Conservation (phyloP, 179 eudicot species). For the Patellifolia procumbens region DNA sequence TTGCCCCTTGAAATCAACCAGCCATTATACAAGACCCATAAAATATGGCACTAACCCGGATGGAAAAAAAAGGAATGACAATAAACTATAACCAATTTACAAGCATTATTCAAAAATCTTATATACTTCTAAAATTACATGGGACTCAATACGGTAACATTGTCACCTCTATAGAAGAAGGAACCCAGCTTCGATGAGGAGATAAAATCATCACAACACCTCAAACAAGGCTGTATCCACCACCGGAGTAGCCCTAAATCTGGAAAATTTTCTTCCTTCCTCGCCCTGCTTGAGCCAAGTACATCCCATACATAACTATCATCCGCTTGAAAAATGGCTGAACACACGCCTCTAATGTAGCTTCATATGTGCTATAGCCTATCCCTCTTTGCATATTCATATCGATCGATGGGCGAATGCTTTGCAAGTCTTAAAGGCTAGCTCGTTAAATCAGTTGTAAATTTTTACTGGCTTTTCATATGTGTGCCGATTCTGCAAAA, state of each 20-base stretch:
- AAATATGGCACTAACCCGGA: slow-evolving; percentile 18
- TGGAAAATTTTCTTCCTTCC: slow-evolving; percentile 4
- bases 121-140: slow-evolving; percentile 38
- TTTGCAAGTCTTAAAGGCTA: slow-evolving; percentile 1
- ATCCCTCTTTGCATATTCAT: slow-evolving; percentile 14
- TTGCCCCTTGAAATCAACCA: slow-evolving; percentile 14
- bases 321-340: not conserved
- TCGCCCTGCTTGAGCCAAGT: slow-evolving; percentile 15
- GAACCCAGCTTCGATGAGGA: slow-evolving; percentile 19
- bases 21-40: slow-evolving; percentile 21
- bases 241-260: slow-evolving; percentile 10
- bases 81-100: slow-evolving; percentile 38
- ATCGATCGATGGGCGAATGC: slow-evolving; percentile 11
- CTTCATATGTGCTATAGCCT: slow-evolving; percentile 11
- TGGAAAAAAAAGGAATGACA: slow-evolving; percentile 8
- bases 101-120: slow-evolving; percentile 36
- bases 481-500: slow-evolving; percentile 74
- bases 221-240: slow-evolving; percentile 27
- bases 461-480: slow-evolving; percentile 81
- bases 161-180: slow-evolving; percentile 8
- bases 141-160: slow-evolving; percentile 14
- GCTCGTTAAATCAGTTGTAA: slow-evolving; percentile 44
- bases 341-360: slow-evolving; percentile 16
- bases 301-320: slow-evolving; percentile 14
- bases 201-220: slow-evolving; percentile 27